Evolutionary conservation across 768 basidiomycete species (phyloP).

Genomic region (Mrakia hoshinonis): DNA sequence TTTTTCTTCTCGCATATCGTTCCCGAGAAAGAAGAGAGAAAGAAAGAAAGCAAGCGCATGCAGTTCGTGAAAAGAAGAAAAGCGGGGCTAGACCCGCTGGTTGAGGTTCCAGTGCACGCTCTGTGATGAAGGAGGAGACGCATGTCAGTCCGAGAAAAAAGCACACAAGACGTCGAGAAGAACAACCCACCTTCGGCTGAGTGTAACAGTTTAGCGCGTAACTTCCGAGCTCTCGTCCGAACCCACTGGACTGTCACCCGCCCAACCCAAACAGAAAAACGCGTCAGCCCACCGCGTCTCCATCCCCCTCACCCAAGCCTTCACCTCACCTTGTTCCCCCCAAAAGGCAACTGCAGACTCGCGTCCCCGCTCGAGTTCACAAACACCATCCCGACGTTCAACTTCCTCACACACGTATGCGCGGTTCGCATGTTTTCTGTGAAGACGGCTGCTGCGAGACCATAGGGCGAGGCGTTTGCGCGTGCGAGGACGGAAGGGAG

Average conservation of each 20-base stretch:
- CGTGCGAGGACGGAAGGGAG: conserved; percentile 76
- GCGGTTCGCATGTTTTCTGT: conserved; percentile 10
- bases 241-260: background rate
- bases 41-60: background rate
- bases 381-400: conserved; percentile 2
- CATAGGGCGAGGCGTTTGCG: conserved; percentile 82
- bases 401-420: background rate
- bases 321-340: conserved; percentile 14
- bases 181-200: conserved; percentile 21
- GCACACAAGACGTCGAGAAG: background rate
- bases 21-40: background rate
- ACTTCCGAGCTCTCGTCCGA: conserved; percentile 17
- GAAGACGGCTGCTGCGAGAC: conserved; percentile 60
- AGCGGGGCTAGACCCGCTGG: background rate
- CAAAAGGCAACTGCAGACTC: conserved; percentile 7
- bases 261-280: background rate
- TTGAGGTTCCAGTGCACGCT: conserved; percentile 11
- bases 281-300: background rate
- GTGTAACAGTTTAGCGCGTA: conserved; percentile 17
- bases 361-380: conserved; percentile 14
- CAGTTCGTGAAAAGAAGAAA: background rate
- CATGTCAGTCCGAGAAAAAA: background rate
- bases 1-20: background rate
- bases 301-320: no score
- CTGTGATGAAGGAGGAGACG: background rate